Percentiles rank a stretch among this genome's conserved stretches.
Evolutionary conservation across 306 rosid genomes (phyloP).

Genomic region (Myrica gale): DNA sequence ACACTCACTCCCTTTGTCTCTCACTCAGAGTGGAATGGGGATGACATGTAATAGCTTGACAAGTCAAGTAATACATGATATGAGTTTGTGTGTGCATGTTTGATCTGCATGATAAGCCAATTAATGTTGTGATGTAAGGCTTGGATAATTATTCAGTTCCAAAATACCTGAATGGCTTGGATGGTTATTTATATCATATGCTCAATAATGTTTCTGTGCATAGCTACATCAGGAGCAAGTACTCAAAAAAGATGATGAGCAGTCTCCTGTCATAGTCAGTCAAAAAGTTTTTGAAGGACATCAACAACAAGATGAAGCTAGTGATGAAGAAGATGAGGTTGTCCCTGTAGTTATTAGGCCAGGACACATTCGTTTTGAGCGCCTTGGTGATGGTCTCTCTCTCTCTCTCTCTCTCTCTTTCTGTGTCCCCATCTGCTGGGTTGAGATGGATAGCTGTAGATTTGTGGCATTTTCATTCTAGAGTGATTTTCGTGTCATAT

Average conservation of each 20-base stretch:
- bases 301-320: slow-evolving; percentile 46
- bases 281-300: slow-evolving; percentile 30
- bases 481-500: background rate
- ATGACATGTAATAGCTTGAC: slow-evolving; percentile 15
- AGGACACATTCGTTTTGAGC: slow-evolving; percentile 89
- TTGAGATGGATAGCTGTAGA: slow-evolving; percentile 1
- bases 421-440: background rate
- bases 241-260: slow-evolving; percentile 38
- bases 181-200: slow-evolving; percentile 10
- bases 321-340: slow-evolving; percentile 55
- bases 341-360: slow-evolving; percentile 86
- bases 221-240: slow-evolving; percentile 44
- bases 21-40: slow-evolving; percentile 3
- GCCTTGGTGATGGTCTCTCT: slow-evolving; percentile 55
- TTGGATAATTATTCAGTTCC: slow-evolving; percentile 20
- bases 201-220: slow-evolving; percentile 11
- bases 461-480: background rate
- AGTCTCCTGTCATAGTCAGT: slow-evolving; percentile 37
- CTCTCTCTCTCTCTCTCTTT: slow-evolving; percentile 7
- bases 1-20: background rate
- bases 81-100: slow-evolving; percentile 10
- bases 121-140: slow-evolving; percentile 14
- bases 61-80: background rate
- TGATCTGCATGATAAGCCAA: slow-evolving; percentile 24
- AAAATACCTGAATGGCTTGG: slow-evolving; percentile 15